phyloP scores from a whole-genome alignment of 2,329 filamentous ascomycete species.

The Pseudonectria buxi region DNA sequence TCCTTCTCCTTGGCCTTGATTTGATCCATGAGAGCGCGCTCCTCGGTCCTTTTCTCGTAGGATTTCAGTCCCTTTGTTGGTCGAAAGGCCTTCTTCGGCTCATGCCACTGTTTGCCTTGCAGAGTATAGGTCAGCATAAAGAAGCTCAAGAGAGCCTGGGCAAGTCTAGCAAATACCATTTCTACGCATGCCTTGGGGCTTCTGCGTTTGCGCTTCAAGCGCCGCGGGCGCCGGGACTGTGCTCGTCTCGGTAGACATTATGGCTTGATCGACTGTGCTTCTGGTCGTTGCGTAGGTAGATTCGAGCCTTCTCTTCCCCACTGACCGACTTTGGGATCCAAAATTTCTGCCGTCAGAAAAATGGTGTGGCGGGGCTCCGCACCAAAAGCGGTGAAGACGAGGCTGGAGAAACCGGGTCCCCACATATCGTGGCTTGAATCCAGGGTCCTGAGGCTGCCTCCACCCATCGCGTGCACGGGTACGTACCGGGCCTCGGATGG shows the following conservation, averaged over 20 bases:
- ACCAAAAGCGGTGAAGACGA: constrained; percentile 16
- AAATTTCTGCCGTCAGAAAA: constrained; percentile 23
- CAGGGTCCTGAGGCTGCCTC: constrained; percentile 18
- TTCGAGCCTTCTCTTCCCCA: too few relatives aligned
- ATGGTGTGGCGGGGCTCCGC: constrained; percentile 12
- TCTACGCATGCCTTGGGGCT: constrained; percentile 63
- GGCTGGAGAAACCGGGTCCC: constrained; percentile 6
- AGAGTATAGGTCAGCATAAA: constrained; percentile 6
- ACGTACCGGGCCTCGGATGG: background rate
- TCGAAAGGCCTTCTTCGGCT: constrained; percentile 75
- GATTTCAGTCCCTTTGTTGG: constrained; percentile 70
- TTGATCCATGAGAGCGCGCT: constrained; percentile 62
- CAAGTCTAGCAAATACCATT: constrained; percentile 57
- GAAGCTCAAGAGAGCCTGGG: background rate
- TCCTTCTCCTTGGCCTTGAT: constrained; percentile 91
- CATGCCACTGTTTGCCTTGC: constrained; percentile 91
- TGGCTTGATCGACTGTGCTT: constrained; percentile 6
- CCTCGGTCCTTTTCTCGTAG: constrained; percentile 68
- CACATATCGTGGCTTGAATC: constrained; percentile 6
- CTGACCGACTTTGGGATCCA: constrained; percentile 10
- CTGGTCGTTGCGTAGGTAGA: too few relatives aligned
- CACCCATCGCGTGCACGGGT: constrained; percentile 1
- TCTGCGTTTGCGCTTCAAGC: constrained; percentile 29
- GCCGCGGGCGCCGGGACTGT: constrained; percentile 28
- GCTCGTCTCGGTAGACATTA: constrained; percentile 37